Evolutionary conservation across 2,329 filamentous ascomycete species (phyloP).

Genomic region (Epichloe festucae): DNA sequence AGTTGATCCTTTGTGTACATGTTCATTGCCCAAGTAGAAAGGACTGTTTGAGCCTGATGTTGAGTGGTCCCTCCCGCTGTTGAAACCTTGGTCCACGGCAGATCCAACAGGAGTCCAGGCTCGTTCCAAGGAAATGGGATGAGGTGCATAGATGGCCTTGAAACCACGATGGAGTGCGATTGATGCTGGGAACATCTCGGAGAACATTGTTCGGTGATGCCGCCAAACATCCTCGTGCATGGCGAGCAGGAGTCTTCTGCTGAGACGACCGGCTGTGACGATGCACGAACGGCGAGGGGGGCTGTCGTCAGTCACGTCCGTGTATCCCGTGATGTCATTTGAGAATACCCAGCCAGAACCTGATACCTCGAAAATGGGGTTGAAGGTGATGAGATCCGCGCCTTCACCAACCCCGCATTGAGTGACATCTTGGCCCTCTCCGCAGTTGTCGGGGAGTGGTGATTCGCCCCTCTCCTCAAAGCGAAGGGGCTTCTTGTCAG

Average conservation of each 20-base stretch:
- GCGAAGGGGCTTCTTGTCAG: conserved; percentile 32
- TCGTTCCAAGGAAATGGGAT: conserved; percentile 69
- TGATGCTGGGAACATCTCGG: conserved; percentile 65
- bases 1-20: conserved; percentile 68
- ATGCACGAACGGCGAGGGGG: conserved; percentile 56
- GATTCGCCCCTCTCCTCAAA: conserved; percentile 39
- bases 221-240: conserved; percentile 66
- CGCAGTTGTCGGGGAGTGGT: conserved; percentile 42
- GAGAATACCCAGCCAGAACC: conserved; percentile 62
- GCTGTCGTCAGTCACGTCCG: conserved; percentile 27
- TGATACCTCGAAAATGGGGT: conserved; percentile 61
- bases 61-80: conserved; percentile 56
- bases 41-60: conserved; percentile 52
- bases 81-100: conserved; percentile 66
- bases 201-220: conserved; percentile 59
- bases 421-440: conserved; percentile 33
- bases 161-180: conserved; percentile 63
- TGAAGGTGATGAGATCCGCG: conserved; percentile 65
- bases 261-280: conserved; percentile 57
- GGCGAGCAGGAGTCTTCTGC: conserved; percentile 48
- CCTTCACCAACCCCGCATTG: conserved; percentile 57
- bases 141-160: conserved; percentile 69
- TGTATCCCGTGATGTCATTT: conserved; percentile 58
- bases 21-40: conserved; percentile 58
- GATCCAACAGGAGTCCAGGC: conserved; percentile 51